phyloP scores from a whole-genome alignment of 2,329 filamentous ascomycete genomes.

The Sporothrix euskadiensis region DNA sequence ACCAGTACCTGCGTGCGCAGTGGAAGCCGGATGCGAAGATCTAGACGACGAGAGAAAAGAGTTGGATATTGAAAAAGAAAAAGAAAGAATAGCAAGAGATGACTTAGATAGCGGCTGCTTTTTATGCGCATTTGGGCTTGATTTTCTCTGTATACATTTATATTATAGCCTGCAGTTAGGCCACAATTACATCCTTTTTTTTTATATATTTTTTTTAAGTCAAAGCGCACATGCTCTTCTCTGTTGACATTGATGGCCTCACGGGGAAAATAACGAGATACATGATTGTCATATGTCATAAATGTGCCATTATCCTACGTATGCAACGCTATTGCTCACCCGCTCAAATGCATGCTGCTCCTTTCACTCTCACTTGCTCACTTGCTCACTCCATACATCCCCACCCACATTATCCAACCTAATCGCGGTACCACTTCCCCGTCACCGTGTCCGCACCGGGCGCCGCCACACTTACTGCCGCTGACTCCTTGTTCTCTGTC shows the following conservation, averaged over 20 bases:
- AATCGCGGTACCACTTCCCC: constrained; percentile 31
- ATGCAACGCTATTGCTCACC: background rate
- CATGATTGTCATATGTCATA: too few species aligned
- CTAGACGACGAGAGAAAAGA: constrained; percentile 7
- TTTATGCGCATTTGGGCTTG: background rate
- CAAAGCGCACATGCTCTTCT: too few species aligned
- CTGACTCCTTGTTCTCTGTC: background rate
- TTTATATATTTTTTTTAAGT: background rate
- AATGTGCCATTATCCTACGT: too few species aligned
- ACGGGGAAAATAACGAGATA: too few species aligned
- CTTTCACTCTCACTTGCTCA: background rate
- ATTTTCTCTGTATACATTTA: too few species aligned
- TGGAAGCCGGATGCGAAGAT: constrained; percentile 29
- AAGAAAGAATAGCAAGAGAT: background rate
- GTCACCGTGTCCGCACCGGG: constrained; percentile 18
- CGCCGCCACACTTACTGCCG: background rate
- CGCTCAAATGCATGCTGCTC: background rate
- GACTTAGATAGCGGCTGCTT: background rate
- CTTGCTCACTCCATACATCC: background rate
- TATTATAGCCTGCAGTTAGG: constrained; percentile 7
- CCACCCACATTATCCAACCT: background rate
- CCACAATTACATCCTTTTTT: background rate
- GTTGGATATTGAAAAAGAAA: background rate
- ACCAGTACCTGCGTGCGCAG: constrained; percentile 57
- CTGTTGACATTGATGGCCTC: too few species aligned